Percentiles rank a stretch among this genome's conserved stretches.
phyloP scores from a whole-genome alignment of 2,329 filamentous ascomycete species.

The Neopestalotiopsis rosae region DNA sequence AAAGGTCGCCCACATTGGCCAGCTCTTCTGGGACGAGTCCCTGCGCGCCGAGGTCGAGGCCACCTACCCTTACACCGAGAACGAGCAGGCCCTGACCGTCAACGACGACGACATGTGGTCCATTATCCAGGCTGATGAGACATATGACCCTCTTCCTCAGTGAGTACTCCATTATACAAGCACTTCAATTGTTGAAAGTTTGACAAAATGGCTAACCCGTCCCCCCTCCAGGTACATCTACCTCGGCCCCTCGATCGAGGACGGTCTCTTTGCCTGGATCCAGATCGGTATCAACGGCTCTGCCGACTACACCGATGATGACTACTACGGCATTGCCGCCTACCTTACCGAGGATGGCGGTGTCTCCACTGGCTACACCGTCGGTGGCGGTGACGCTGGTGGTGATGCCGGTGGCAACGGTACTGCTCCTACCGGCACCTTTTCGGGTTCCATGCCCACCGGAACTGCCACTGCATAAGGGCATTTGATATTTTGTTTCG shows the following conservation, averaged over 20 bases:
- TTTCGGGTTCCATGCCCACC: background rate
- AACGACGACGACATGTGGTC: conserved; percentile 40
- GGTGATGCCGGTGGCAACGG: conserved; percentile 24
- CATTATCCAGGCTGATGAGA: conserved; percentile 31
- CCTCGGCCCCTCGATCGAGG: conserved; percentile 51
- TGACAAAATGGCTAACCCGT: background rate
- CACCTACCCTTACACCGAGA: conserved; percentile 35
- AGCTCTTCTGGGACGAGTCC: conserved; percentile 38
- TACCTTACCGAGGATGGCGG: conserved; percentile 33
- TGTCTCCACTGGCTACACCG: conserved; percentile 26
- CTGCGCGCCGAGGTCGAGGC: conserved; percentile 35
- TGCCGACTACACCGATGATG: conserved; percentile 35
- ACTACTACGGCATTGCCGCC: conserved; percentile 32
- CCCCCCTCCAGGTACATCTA: conserved; percentile 36
- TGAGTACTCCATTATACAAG: conserved; percentile 31
- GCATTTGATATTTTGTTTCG: too few species aligned
- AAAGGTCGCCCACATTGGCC: conserved; percentile 37
- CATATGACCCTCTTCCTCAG: conserved; percentile 54
- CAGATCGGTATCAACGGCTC: conserved; percentile 50
- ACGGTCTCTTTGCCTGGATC: conserved; percentile 55
- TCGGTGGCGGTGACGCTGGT: conserved; percentile 18
- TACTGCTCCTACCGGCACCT: background rate
- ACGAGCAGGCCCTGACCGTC: conserved; percentile 33
- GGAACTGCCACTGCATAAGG: background rate
- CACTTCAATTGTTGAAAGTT: background rate